Evolutionary conservation across 306 rosid genomes (phyloP), one percentile per base, ranked within the genome.

Genomic region (Acacia confusa): DNA sequence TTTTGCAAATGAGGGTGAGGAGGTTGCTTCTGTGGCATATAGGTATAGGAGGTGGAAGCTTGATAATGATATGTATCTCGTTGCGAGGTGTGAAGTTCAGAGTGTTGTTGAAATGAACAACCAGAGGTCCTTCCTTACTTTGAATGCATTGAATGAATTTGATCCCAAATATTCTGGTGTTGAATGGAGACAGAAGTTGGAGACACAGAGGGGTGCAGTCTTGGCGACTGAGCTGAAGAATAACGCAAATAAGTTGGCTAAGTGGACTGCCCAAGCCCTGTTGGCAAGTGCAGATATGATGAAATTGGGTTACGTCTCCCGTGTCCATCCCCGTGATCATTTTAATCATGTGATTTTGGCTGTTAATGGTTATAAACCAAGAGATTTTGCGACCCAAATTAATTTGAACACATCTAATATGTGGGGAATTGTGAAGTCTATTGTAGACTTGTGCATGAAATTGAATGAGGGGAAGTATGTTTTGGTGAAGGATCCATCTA

Each of bases 391-490:
- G 0, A 76, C 88, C 0, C 99, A 95, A 67, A 95, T 95, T 38
- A 95, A 95, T 82, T 78, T 95, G 75, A 95, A 93, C 82, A 86
- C 95, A 0, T 45, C 87, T 3, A 91, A 94, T 69, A 95, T 95
- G 99, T 95, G 99, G 97, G 99, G 99, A 0, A 95, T 95, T 86
- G 97, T 95, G 27, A 95, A 95, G 83, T 90, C 99, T n/a, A 90
- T 95, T 72, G 99, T 95, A 75, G 99, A 95, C 78, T 78, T 95
- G 91, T 95, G 97, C 84, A 95, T 95, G 99, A 95, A 95, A 64
- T 74, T 92, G 89, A 92, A 90, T 22, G 99, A 95, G 78, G 99
- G 99, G 1, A 93, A 93, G 82, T 95, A 95, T 80, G 97, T 95
- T 30, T 86, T 95, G 30, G 97, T 95, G 63, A 95, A 95, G 89